phyloP scores from a whole-genome alignment of 352 stramenopile genomes.

The Nothophytophthora sp. region DNA sequence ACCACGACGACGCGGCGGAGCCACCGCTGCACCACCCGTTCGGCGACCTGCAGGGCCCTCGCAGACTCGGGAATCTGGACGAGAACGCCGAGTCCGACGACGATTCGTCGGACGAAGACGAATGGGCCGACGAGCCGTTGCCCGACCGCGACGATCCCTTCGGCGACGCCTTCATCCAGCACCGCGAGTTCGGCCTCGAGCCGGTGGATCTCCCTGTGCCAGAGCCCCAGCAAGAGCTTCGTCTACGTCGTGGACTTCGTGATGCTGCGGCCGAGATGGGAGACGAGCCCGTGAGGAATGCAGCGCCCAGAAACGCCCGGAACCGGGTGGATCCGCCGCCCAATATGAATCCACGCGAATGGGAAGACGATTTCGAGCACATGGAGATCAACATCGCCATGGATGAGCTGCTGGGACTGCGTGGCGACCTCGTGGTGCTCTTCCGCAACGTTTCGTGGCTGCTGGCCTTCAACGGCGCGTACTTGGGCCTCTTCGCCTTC shows the following conservation, averaged over 20 bases:
- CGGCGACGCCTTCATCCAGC: slow-evolving; percentile 43
- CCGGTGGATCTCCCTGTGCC: slow-evolving; percentile 17
- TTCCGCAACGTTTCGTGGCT: slow-evolving; percentile 98
- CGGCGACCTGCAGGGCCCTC: slow-evolving; percentile 31
- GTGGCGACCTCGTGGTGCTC: slow-evolving; percentile 92
- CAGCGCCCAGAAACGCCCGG: slow-evolving; percentile 24
- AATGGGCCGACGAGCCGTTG: slow-evolving; percentile 22
- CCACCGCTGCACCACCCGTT: slow-evolving; percentile 32
- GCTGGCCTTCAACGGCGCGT: slow-evolving; percentile 97
- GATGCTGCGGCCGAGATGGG: slow-evolving; percentile 12
- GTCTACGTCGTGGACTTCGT: slow-evolving; percentile 34
- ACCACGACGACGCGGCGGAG: slow-evolving; percentile 27
- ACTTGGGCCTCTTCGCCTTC: slow-evolving; percentile 96
- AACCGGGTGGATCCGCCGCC: slow-evolving; percentile 39
- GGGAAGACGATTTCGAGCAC: slow-evolving; percentile 91
- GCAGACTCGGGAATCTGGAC: slow-evolving; percentile 44
- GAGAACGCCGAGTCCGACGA: slow-evolving; percentile 36
- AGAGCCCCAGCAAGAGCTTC: slow-evolving; percentile 37
- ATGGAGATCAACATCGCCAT: slow-evolving; percentile 96
- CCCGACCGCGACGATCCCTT: slow-evolving; percentile 36
- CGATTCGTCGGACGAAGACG: slow-evolving; percentile 61
- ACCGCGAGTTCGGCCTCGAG: slow-evolving; percentile 28
- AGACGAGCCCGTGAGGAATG: slow-evolving; percentile 15
- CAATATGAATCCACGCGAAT: slow-evolving; percentile 58
- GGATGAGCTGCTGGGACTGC: slow-evolving; percentile 97